Percentiles rank a stretch among this genome's conserved stretches.
Conservation (phyloP, 805 yeast genomes). For the Lipomyces sp. region DNA sequence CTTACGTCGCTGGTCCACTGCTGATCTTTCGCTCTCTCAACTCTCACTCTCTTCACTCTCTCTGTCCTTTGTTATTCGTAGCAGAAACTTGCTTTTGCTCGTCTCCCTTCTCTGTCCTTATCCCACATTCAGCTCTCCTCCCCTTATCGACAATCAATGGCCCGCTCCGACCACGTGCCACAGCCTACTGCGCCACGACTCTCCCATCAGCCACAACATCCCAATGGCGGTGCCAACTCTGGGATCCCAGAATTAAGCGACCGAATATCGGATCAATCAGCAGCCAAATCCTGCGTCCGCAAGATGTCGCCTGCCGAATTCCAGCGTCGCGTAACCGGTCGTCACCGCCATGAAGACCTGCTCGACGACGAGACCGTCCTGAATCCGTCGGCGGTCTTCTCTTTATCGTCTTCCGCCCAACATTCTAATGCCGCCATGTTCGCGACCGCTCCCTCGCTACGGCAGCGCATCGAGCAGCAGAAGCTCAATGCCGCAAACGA, state of each 20-base stretch:
- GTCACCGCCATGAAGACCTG: background rate
- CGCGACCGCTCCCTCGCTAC: constrained; percentile 24
- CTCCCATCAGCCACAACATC: background rate
- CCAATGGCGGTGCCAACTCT: no score
- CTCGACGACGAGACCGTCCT: constrained; percentile 20
- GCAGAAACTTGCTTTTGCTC: background rate
- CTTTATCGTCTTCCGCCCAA: background rate
- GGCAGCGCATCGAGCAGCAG: constrained; percentile 27
- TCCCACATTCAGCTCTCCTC: background rate
- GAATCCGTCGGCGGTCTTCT: background rate
- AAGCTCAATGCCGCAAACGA: constrained; percentile 20
- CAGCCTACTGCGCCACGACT: background rate
- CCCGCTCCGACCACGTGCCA: background rate
- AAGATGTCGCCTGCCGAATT: constrained; percentile 27
- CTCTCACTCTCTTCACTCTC: no score
- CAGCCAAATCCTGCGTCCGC: constrained; percentile 12
- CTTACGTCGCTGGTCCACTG: no score
- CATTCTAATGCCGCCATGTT: constrained; percentile 2
- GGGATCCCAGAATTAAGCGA: background rate
- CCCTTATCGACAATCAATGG: background rate
- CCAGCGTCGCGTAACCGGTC: constrained; percentile 13
- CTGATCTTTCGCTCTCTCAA: no score
- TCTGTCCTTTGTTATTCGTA: background rate
- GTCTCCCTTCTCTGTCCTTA: background rate
- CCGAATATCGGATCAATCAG: background rate